These are phyloP conservation scores for Alternaria infectoria DNA, from an alignment of 2,329 filamentous ascomycete species.

Conservation along the genomic window DNA sequence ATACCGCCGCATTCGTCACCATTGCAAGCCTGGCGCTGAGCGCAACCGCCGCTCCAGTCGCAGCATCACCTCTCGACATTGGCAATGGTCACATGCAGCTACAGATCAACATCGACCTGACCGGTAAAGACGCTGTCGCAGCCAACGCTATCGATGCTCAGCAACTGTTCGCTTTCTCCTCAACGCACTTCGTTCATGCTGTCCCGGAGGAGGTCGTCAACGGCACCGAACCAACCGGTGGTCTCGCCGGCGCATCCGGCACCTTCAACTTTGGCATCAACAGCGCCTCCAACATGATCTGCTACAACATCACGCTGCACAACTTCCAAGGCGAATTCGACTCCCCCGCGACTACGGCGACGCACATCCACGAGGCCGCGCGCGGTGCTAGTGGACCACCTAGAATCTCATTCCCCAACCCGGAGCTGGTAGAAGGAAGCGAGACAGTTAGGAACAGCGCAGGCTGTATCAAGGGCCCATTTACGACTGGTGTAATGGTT, in stretches of 20 bases:
- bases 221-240: conserved; percentile 51
- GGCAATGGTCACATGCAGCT: conserved; percentile 19
- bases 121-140: conserved; percentile 1
- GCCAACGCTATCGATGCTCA: conserved; percentile 10
- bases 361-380: conserved; percentile 62
- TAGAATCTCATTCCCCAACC: conserved; percentile 45
- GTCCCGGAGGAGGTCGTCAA: conserved; percentile 60
- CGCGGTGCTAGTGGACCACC: conserved; percentile 58
- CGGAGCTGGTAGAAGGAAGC: conserved; percentile 19
- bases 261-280: conserved; percentile 62
- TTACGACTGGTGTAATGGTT: conserved; percentile 43
- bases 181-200: conserved; percentile 56
- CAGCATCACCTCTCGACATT: conserved; percentile 8
- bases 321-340: conserved; percentile 60
- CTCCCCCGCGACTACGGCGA: conserved; percentile 60
- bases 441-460: conserved; percentile 25
- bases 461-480: conserved; percentile 34
- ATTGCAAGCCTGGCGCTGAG: conserved; percentile 18
- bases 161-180: conserved; percentile 54
- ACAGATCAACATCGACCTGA: conserved; percentile 29
- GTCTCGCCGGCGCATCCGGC: conserved; percentile 54
- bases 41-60: conserved; percentile 18
- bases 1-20: conserved; percentile 14
- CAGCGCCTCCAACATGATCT: conserved; percentile 51
- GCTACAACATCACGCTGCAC: conserved; percentile 59